Percentiles rank a stretch among this genome's conserved stretches.
These are phyloP conservation scores for Apiotrichum mycotoxinovorans DNA, from an alignment of 1,284 basidiomycete species.

Conservation along the genomic window DNA sequence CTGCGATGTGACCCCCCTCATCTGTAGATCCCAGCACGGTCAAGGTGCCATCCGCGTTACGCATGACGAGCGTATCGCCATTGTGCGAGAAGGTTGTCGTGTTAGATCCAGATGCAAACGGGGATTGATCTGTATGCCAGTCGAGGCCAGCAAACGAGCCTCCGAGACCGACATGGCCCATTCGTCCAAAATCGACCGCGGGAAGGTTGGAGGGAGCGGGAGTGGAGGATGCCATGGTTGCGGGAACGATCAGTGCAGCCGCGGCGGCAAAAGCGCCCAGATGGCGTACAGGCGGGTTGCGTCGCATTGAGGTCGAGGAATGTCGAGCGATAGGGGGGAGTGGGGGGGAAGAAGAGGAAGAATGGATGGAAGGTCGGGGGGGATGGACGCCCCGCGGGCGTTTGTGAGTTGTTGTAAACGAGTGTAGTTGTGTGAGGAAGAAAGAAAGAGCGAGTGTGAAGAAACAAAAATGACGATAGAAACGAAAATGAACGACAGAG, in stretches of 20 bases:
- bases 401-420: constrained; percentile 1
- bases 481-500: not conserved
- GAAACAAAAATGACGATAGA: not conserved
- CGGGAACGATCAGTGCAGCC: constrained; percentile 15
- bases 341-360: constrained; percentile 1
- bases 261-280: constrained; percentile 20
- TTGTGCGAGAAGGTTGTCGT: constrained; percentile 29
- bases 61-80: constrained; percentile 39
- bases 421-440: constrained; percentile 2
- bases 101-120: constrained; percentile 28
- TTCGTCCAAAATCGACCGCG: constrained; percentile 79
- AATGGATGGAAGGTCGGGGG: not conserved
- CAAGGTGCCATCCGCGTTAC: constrained; percentile 24
- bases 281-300: constrained; percentile 26
- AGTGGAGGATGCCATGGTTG: constrained; percentile 27
- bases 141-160: constrained; percentile 83
- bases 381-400: constrained; percentile 5
- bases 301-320: constrained; percentile 16
- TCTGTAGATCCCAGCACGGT: constrained; percentile 36
- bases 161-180: constrained; percentile 81
- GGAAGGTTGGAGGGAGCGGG: constrained; percentile 62
- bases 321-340: not conserved
- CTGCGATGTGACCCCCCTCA: constrained; percentile 38
- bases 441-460: constrained; percentile 1
- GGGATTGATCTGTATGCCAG: constrained; percentile 41